Evolutionary conservation across 1,284 basidiomycete genomes (phyloP).

Genomic region (Tilletia setariae): DNA sequence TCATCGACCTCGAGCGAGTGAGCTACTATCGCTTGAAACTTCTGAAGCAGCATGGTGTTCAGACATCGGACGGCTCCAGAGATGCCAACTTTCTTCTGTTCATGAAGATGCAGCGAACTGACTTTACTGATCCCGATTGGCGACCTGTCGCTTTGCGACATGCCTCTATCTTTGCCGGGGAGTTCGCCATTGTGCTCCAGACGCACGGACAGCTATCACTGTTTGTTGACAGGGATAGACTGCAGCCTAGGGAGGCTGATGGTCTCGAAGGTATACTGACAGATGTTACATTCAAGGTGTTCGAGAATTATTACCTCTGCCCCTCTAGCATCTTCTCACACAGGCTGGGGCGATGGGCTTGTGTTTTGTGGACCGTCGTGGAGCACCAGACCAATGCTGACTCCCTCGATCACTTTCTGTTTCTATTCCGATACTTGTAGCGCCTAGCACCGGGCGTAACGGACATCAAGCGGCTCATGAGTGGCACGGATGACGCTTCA

Average conservation of each 20-base stretch:
- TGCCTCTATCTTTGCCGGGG: background rate
- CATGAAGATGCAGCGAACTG: background rate
- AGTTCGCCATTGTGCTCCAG: background rate
- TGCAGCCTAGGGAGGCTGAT: background rate
- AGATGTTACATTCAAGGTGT: constrained; percentile 2
- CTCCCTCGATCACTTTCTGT: background rate
- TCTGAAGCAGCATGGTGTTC: background rate
- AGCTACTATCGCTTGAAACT: background rate
- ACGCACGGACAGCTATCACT: background rate
- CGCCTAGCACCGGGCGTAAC: background rate
- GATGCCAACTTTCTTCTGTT: constrained; percentile 12
- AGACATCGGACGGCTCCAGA: background rate
- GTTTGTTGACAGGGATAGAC: background rate
- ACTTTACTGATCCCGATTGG: background rate
- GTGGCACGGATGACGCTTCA: background rate
- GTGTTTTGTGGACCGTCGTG: background rate
- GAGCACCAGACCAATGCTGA: background rate
- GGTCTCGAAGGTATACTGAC: background rate
- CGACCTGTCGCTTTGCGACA: background rate
- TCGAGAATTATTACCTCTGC: constrained; percentile 3
- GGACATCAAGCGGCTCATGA: background rate
- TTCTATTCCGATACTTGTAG: background rate
- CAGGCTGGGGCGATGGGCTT: background rate
- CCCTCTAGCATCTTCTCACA: background rate
- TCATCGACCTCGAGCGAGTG: constrained; percentile 6